Conservation (phyloP, 768 basidiomycete genomes). For the Boletus insuetus region DNA sequence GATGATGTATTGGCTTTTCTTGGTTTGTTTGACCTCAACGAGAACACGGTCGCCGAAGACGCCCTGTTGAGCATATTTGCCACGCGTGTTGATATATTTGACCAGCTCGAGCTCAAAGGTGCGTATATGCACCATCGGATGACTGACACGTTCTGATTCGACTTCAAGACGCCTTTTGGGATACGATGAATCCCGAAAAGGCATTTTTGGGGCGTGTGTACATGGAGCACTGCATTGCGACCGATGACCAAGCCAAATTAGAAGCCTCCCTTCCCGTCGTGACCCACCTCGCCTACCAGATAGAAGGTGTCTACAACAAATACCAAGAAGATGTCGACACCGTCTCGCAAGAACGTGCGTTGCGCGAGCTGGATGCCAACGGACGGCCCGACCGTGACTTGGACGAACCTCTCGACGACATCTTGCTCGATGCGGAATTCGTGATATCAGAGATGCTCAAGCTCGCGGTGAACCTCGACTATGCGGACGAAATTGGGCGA, state of each 20-base stretch:
- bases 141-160: not conserved
- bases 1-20: constrained; percentile 50
- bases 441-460: constrained; percentile 79
- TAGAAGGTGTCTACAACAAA: constrained; percentile 69
- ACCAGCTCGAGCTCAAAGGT: constrained; percentile 56
- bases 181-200: not conserved
- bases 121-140: not conserved
- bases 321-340: constrained; percentile 45
- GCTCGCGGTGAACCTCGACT: constrained; percentile 79
- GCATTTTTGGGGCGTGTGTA: not conserved
- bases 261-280: constrained; percentile 80
- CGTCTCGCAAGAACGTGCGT: constrained; percentile 36
- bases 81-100: constrained; percentile 60
- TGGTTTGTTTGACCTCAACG: constrained; percentile 55
- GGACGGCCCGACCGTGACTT: constrained; percentile 38
- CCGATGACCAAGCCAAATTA: constrained; percentile 58
- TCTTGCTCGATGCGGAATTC: constrained; percentile 42
- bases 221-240: constrained; percentile 68
- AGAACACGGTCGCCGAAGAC: constrained; percentile 65
- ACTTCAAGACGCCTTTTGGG: not conserved
- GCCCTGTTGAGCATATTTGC: constrained; percentile 73
- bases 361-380: constrained; percentile 33
- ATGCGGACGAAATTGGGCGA: constrained; percentile 88
- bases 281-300: constrained; percentile 71
- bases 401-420: constrained; percentile 45